A percentile compares a stretch with the other conserved stretches of the same genome.
phyloP scores from a whole-genome alignment of 805 yeast species.

The Teunomyces cretensis region DNA sequence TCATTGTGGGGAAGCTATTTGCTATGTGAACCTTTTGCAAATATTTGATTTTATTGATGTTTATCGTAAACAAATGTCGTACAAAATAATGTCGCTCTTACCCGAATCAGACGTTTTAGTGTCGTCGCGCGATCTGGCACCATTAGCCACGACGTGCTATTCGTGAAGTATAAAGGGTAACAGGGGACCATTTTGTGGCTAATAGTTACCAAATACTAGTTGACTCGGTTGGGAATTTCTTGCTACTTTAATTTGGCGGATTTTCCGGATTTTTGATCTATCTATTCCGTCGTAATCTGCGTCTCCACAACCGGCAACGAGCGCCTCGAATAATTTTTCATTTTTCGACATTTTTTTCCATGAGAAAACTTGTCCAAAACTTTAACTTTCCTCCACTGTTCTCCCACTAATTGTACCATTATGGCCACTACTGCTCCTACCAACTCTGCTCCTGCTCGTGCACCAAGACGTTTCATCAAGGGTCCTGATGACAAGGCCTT shows the following conservation, averaged over 20 bases:
- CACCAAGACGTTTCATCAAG: constrained; percentile 55
- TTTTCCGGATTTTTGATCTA: background rate
- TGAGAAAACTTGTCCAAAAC: constrained; percentile 3
- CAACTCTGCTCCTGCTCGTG: constrained; percentile 5
- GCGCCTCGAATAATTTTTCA: constrained; percentile 9
- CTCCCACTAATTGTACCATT: background rate
- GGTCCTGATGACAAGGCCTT: constrained; percentile 70
- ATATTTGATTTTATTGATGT: background rate
- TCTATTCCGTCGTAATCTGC: background rate
- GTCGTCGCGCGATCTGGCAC: too few relatives aligned
- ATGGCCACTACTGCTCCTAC: constrained; percentile 12
- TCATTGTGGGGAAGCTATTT: constrained; percentile 9
- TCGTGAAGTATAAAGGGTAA: too few relatives aligned
- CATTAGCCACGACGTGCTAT: too few relatives aligned
- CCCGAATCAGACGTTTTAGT: too few relatives aligned
- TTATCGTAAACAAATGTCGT: constrained; percentile 1
- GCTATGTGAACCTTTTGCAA: background rate
- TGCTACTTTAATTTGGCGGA: too few relatives aligned
- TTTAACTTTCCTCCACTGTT: background rate
- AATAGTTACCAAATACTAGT: too few relatives aligned
- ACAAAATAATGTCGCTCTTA: too few relatives aligned
- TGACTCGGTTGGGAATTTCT: too few relatives aligned
- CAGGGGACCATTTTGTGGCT: too few relatives aligned
- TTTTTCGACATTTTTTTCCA: constrained; percentile 7
- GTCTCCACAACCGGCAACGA: background rate